These are phyloP conservation scores for Bremia lactucae DNA, from an alignment of 352 stramenopile genomes.

Conservation along the genomic window DNA sequence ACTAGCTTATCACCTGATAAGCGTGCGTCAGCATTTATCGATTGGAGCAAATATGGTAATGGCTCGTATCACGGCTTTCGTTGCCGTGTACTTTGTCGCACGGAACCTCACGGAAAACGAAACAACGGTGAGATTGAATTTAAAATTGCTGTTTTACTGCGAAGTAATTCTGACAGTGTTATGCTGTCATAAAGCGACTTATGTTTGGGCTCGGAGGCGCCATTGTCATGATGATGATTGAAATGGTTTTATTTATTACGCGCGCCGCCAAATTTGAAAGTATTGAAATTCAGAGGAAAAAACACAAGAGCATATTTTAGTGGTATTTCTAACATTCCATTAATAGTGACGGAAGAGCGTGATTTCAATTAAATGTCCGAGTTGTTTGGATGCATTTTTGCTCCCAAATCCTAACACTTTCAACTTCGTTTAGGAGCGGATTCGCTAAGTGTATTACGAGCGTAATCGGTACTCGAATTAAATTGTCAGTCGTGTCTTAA, in stretches of 20 bases:
- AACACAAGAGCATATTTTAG: constrained; percentile 29
- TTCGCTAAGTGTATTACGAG: too few relatives aligned
- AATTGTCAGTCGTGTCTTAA: too few relatives aligned
- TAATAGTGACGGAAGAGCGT: too few relatives aligned
- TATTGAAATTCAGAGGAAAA: constrained; percentile 38
- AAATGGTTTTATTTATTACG: constrained; percentile 83
- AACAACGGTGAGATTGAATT: constrained; percentile 41
- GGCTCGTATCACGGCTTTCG: constrained; percentile 66
- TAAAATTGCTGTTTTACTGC: background rate
- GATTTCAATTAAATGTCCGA: too few relatives aligned
- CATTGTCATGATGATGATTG: constrained; percentile 81
- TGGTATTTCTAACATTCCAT: too few relatives aligned
- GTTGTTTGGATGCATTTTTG: too few relatives aligned
- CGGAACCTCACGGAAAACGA: constrained; percentile 58
- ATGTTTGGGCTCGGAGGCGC: constrained; percentile 54
- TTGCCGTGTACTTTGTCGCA: constrained; percentile 68
- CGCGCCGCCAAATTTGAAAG: constrained; percentile 56
- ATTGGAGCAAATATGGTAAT: constrained; percentile 82
- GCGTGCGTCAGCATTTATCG: constrained; percentile 62
- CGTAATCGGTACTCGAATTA: too few relatives aligned
- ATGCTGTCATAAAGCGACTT: constrained; percentile 29
- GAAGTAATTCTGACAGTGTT: background rate
- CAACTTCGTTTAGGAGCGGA: too few relatives aligned
- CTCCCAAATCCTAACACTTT: too few relatives aligned
- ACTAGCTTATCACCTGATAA: constrained; percentile 50